Conservation (phyloP, 140 eudicot genomes). For the Bidens hawaiensis region DNA sequence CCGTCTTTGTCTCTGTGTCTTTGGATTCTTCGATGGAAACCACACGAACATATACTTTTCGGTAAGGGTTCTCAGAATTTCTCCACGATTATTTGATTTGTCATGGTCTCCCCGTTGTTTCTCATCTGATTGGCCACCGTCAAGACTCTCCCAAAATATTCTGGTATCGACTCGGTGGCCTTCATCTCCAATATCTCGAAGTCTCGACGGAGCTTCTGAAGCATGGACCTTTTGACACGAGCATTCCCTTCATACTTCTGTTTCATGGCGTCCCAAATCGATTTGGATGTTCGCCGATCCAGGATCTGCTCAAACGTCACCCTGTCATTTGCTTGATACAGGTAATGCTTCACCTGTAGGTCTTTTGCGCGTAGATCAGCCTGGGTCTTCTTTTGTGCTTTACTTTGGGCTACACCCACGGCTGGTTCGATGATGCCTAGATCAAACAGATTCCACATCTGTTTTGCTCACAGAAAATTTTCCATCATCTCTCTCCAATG, state of each 20-base stretch:
- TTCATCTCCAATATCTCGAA: too few species aligned
- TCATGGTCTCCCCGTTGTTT: neutral
- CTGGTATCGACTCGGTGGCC: too few species aligned
- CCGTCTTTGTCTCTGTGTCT: neutral
- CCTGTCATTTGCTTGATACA: too few species aligned
- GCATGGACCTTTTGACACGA: neutral
- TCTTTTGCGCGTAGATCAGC: too few species aligned
- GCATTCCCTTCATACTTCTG: neutral
- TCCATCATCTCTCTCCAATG: slow-evolving; percentile 20
- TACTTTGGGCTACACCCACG: too few species aligned
- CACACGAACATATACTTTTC: neutral
- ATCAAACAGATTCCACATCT: neutral
- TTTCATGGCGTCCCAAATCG: neutral
- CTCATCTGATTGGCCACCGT: too few species aligned
- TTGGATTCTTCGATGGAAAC: slow-evolving; percentile 2
- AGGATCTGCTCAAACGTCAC: too few species aligned
- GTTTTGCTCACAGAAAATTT: slow-evolving; percentile 10
- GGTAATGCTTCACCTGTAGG: too few species aligned
- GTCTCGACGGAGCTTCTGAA: neutral
- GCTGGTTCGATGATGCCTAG: too few species aligned
- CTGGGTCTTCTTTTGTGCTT: too few species aligned
- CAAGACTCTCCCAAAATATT: too few species aligned
- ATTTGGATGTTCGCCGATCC: too few species aligned
- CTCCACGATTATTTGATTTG: neutral
- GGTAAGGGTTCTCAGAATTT: neutral